Conservation (phyloP, 202 grass and related monocot genomes). For the Carex arenaria region DNA sequence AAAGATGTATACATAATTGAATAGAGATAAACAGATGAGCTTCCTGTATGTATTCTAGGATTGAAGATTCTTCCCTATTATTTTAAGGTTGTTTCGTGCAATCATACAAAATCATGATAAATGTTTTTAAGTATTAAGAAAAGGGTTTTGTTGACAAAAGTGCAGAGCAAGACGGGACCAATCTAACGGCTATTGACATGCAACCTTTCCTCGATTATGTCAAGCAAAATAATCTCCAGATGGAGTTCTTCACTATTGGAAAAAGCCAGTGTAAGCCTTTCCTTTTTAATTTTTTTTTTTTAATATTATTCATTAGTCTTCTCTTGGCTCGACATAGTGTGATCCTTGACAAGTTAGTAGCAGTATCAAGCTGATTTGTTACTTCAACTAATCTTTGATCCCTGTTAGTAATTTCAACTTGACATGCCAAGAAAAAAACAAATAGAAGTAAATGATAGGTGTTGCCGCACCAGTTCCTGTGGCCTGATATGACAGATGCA, state of each 20-base stretch:
- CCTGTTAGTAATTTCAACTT: neutral
- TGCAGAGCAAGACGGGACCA: conserved; percentile 83
- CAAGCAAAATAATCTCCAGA: conserved; percentile 66
- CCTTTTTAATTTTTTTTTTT: neutral
- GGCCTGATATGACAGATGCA: neutral
- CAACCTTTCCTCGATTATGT: conserved; percentile 76
- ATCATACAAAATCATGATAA: neutral
- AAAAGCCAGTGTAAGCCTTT: conserved; percentile 62
- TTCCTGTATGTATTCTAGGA: conserved; percentile 2
- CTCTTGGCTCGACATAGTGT: neutral
- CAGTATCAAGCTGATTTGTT: neutral
- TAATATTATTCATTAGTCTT: neutral
- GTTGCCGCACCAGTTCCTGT: neutral
- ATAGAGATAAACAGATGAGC: neutral
- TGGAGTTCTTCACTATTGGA: conserved; percentile 77
- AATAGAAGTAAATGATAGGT: neutral
- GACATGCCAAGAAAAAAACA: neutral
- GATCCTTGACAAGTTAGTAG: neutral
- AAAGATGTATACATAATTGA: neutral
- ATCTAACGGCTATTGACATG: conserved; percentile 65
- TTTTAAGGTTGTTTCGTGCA: neutral
- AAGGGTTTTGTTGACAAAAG: conserved; percentile 29
- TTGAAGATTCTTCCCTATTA: neutral
- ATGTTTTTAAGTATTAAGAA: neutral
- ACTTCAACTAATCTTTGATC: neutral